phyloP scores from a whole-genome alignment of 768 basidiomycete genomes.

The Xerocomellus intermedius region DNA sequence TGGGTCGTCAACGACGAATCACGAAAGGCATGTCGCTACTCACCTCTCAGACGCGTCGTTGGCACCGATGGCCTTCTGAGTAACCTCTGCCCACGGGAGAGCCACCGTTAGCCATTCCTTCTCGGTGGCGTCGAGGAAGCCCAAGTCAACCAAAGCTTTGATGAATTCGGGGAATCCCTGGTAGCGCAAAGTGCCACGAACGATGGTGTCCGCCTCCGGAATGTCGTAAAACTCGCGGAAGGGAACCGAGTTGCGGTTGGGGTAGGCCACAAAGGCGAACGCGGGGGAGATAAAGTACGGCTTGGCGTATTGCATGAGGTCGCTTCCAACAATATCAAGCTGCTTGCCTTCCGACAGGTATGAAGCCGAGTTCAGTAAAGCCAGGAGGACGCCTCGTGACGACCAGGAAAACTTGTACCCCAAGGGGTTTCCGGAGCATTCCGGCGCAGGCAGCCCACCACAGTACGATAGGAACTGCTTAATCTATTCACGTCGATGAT shows the following conservation, averaged over 20 bases:
- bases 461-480: conserved; percentile 94
- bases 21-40: neutral
- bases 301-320: conserved; percentile 88
- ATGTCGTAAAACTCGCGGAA: conserved; percentile 93
- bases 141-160: conserved; percentile 79
- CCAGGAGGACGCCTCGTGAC: conserved; percentile 91
- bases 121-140: conserved; percentile 74
- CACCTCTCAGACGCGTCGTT: conserved; percentile 69
- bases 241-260: conserved; percentile 90
- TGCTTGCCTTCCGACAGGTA: conserved; percentile 68
- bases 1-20: neutral
- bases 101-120: conserved; percentile 77
- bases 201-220: conserved; percentile 88
- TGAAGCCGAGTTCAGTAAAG: conserved; percentile 86
- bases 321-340: conserved; percentile 66
- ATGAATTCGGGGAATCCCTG: conserved; percentile 98
- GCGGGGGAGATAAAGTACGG: conserved; percentile 96
- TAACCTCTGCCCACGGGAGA: conserved; percentile 83
- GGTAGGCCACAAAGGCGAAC: conserved; percentile 95
- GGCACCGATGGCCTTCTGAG: conserved; percentile 69
- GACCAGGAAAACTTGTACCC: conserved; percentile 99
- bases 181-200: conserved; percentile 92
- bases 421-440: conserved; percentile 89
- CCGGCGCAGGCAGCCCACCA: conserved; percentile 91
- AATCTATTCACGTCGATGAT: conserved; percentile 46